Evolutionary conservation across 2,329 filamentous ascomycete species (phyloP), one percentile per base, ranked within the genome.

Genomic region (Leptographium galeiforme): DNA sequence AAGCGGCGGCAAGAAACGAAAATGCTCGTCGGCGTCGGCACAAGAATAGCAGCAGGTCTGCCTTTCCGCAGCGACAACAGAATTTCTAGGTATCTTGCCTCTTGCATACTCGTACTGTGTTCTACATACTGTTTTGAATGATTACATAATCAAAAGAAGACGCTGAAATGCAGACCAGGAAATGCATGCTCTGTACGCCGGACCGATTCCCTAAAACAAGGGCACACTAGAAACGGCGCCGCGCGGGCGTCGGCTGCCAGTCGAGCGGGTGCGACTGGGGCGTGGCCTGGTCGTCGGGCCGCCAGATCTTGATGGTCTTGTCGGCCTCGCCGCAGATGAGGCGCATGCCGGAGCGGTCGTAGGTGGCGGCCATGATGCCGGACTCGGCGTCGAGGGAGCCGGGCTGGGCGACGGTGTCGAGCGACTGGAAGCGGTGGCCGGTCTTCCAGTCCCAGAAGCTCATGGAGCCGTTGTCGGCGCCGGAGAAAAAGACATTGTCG

Each of bases 391-490:
- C 90, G 30, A 98, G 72, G 18, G 87, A 94, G 50, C 93, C 93
- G 0, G 93, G 93, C 67, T 98, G 93, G 0, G 93, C 93, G 8
- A 88, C 88, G 4, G 88, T 95, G 61, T 98, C 90, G 13, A 91
- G 77, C 10, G 82, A 79, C 69, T 98, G 93, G 72, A 93, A 98
- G 48, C 86, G 79, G 66, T 98, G 82, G 0, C 94, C 93, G 0
- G 89, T 87, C 71, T 97, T 97, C 93, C 93, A 98, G 67, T 98
- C 94, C 87, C 90, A 98, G 74, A 98, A 98, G 60, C 82, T 87
- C 75, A 97, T 93, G 39, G 87, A 94, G 43, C 94, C 93, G 62
- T 98, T 96, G 64, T 98, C 93, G 48, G 84, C 91, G 54, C 93
- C 93, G 3, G 89, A 93, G 68, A 98, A 96, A 55, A 98, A 70